A percentile compares a stretch with the other conserved stretches of the same genome.
phyloP scores from a whole-genome alignment of 345 rosid species.

The Rhizophora mangle region DNA sequence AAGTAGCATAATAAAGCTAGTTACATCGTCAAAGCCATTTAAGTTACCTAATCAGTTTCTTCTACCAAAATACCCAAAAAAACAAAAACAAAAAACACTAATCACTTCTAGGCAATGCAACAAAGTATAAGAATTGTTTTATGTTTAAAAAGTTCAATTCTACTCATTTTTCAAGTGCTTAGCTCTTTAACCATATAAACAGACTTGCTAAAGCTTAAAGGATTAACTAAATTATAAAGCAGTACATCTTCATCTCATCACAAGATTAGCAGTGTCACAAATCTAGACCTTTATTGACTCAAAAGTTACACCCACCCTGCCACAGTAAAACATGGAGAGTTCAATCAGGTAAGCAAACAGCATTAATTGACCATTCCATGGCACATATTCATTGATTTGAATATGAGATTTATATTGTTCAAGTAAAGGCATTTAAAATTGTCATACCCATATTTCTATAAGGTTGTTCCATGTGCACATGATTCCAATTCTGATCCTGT shows the following conservation, averaged over 20 bases:
- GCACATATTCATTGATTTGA: not conserved
- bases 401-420: too few species aligned
- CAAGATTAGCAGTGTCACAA: not conserved
- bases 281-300: not conserved
- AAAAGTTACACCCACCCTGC: not conserved
- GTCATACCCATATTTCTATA: constrained; percentile 48
- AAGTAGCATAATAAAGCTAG: constrained; percentile 7
- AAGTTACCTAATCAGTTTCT: not conserved
- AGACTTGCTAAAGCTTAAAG: not conserved
- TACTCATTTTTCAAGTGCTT: not conserved
- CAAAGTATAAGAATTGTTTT: not conserved
- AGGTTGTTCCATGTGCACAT: constrained; percentile 54
- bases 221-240: not conserved
- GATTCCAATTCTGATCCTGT: constrained; percentile 66
- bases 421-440: constrained; percentile 1
- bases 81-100: not conserved
- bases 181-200: not conserved
- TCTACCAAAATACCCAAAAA: too few species aligned
- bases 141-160: constrained; percentile 7
- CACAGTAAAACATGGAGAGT: not conserved
- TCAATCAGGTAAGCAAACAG: not conserved
- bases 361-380: constrained; percentile 3
- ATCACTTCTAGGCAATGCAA: not conserved
- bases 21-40: not conserved
- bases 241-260: not conserved